phyloP scores from a whole-genome alignment of 495 filamentous ascomycete genomes.

The Bombardia bombarda region DNA sequence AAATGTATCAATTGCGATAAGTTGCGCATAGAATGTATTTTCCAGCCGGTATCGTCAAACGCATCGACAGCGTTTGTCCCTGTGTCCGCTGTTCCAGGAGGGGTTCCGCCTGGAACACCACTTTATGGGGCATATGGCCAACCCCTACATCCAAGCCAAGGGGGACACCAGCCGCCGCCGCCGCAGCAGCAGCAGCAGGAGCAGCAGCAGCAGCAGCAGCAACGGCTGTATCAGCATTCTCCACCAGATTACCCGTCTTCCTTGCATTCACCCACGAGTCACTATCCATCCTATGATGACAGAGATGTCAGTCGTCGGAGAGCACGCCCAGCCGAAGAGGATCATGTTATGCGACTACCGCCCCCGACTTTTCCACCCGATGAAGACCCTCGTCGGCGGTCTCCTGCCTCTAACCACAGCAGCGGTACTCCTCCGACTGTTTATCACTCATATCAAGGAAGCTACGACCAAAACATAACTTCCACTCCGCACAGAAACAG shows the following conservation, averaged over 20 bases:
- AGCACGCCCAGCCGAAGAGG: slow-evolving; percentile 29
- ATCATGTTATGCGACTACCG: slow-evolving; percentile 33
- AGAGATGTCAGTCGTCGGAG: slow-evolving; percentile 27
- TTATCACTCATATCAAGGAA: slow-evolving; percentile 20
- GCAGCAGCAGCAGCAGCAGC: slow-evolving; percentile 7
- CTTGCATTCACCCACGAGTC: slow-evolving; percentile 21
- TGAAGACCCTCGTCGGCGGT: slow-evolving; percentile 37
- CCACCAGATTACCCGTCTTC: slow-evolving; percentile 17
- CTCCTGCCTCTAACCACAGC: slow-evolving; percentile 35
- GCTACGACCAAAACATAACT: slow-evolving; percentile 15
- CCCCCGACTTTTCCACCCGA: slow-evolving; percentile 35
- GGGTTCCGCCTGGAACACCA: slow-evolving; percentile 40
- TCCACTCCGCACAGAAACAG: slow-evolving; percentile 21
- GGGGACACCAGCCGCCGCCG: slow-evolving; percentile 7
- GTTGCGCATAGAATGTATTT: slow-evolving; percentile 43
- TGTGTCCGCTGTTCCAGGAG: slow-evolving; percentile 37
- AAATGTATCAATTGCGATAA: slow-evolving; percentile 45
- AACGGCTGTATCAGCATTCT: slow-evolving; percentile 9
- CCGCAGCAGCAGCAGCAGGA: too few relatives aligned
- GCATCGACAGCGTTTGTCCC: slow-evolving; percentile 41
- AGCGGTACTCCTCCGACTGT: slow-evolving; percentile 29
- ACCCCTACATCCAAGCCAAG: slow-evolving; percentile 30
- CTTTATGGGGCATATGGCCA: slow-evolving; percentile 44
- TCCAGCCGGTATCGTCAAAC: slow-evolving; percentile 42
- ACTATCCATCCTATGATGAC: slow-evolving; percentile 33